Percentiles rank a stretch among this genome's conserved stretches.
These are phyloP conservation scores for Aspergillus olivimuriae DNA, from an alignment of 495 filamentous ascomycete species.

Conservation along the genomic window DNA sequence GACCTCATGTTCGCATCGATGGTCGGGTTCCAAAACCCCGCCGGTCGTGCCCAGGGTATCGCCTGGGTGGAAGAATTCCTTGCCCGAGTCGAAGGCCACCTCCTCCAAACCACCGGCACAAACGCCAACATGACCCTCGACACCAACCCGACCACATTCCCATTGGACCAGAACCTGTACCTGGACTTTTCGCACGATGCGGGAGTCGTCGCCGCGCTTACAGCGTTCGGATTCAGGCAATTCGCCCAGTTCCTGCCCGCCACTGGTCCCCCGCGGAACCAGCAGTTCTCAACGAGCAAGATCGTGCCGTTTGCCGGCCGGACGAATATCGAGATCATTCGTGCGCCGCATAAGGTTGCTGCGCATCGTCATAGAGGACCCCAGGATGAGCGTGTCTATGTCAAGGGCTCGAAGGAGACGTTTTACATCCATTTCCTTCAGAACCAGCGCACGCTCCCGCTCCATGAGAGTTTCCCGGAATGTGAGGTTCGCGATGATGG, in stretches of 20 bases:
- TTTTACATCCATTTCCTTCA: constrained; percentile 59
- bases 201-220: constrained; percentile 30
- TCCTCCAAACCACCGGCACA: constrained; percentile 32
- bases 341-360: constrained; percentile 44
- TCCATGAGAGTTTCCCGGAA: constrained; percentile 48
- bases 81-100: constrained; percentile 49
- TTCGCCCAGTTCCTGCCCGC: constrained; percentile 40
- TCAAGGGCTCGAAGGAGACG: constrained; percentile 28
- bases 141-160: constrained; percentile 40
- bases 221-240: constrained; percentile 48
- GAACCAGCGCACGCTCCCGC: constrained; percentile 56
- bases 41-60: constrained; percentile 52
- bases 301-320: constrained; percentile 55
- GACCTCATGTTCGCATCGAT: constrained; percentile 53
- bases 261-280: constrained; percentile 34
- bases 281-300: constrained; percentile 48
- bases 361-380: constrained; percentile 16
- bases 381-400: constrained; percentile 7
- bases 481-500: constrained; percentile 56
- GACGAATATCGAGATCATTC: constrained; percentile 59
- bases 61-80: constrained; percentile 56
- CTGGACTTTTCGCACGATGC: constrained; percentile 30
- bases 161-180: constrained; percentile 41
- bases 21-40: constrained; percentile 45
- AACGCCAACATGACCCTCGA: constrained; percentile 47